phyloP scores from a whole-genome alignment of 257 asterid species.

The Solanum peruvianum region DNA sequence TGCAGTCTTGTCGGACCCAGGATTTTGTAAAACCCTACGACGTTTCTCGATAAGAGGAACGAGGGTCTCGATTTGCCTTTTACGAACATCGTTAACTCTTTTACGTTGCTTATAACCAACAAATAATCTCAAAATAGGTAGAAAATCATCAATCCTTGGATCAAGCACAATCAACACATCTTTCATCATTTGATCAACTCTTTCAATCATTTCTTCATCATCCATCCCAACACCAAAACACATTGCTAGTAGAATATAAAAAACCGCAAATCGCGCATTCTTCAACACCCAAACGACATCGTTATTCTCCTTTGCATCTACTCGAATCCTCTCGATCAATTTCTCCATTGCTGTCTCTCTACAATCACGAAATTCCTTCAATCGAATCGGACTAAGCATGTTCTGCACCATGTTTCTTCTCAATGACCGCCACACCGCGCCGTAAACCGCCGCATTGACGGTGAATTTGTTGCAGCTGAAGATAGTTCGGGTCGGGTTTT shows the following conservation, averaged over 20 bases:
- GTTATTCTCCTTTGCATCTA: conserved; percentile 47
- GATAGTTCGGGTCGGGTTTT: conserved; percentile 64
- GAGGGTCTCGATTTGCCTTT: conserved; percentile 51
- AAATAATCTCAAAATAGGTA: conserved; percentile 59
- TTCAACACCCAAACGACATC: conserved; percentile 66
- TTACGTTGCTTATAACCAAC: conserved; percentile 57
- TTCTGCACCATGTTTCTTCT: conserved; percentile 90
- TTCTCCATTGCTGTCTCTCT: conserved; percentile 67
- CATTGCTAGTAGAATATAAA: conserved; percentile 55
- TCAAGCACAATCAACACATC: conserved; percentile 48
- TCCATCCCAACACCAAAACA: conserved; percentile 90
- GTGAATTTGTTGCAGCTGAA: conserved; percentile 87
- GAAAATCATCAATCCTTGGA: conserved; percentile 80
- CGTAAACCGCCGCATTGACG: conserved; percentile 69
- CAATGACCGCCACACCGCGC: conserved; percentile 83
- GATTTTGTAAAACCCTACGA: conserved; percentile 35
- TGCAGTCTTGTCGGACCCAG: conserved; percentile 37
- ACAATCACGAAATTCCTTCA: conserved; percentile 36
- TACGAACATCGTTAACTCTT: conserved; percentile 48
- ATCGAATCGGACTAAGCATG: conserved; percentile 46
- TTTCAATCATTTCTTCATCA: conserved; percentile 44
- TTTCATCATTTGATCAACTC: conserved; percentile 59
- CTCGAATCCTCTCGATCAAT: conserved; percentile 29
- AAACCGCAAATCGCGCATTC: conserved; percentile 62
- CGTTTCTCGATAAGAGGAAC: conserved; percentile 60